Conservation (phyloP, 78 protist genomes). For the Dictyostelium discoideum region dicty_2.7 NC_007089.4:4126001-4126500, state of each 20-base stretch:
- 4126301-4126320: constrained; percentile 31
- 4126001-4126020: constrained; percentile 68
- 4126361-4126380: not conserved
- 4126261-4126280: constrained; percentile 65
- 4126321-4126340: constrained; percentile 18
- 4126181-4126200: not conserved
- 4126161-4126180: not conserved
- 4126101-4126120: constrained; percentile 46
- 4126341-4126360: not conserved
- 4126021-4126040: constrained; percentile 63
- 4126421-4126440: not conserved
- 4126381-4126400: not conserved
- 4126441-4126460: constrained; percentile 58
- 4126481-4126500: constrained; percentile 62
- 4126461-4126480: constrained; percentile 29
- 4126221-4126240: constrained; percentile 29
- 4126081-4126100: constrained; percentile 39
- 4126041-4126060: constrained; percentile 57
- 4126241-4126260: constrained; percentile 69
- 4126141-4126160: constrained; percentile 1
- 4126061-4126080: constrained; percentile 48
- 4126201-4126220: not conserved
- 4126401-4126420: not conserved
- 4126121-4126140: constrained; percentile 26
- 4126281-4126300: constrained; percentile 43